Conservation (phyloP, 2,329 filamentous ascomycete genomes). For the Endocalyx cinctus region DNA sequence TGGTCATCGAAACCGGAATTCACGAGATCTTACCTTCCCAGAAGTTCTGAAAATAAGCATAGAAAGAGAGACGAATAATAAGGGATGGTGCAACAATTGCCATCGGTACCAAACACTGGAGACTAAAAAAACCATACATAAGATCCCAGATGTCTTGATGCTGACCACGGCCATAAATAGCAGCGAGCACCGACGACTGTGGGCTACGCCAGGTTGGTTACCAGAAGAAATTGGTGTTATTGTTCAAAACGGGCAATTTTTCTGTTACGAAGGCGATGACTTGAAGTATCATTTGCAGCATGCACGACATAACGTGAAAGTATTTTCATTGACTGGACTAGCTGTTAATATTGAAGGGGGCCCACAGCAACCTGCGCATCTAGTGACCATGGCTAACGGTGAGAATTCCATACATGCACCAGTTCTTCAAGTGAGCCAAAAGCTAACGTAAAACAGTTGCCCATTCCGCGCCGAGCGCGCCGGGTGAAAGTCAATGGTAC, state of each 20-base stretch:
- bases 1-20: slow-evolving; percentile 43
- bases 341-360: slow-evolving; percentile 86
- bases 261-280: slow-evolving; percentile 91
- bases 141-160: slow-evolving; percentile 79
- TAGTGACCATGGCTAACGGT: slow-evolving; percentile 89
- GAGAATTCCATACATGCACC: no score
- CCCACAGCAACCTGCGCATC: slow-evolving; percentile 80
- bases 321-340: slow-evolving; percentile 88
- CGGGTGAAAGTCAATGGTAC: slow-evolving; percentile 75
- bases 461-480: slow-evolving; percentile 57
- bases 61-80: slow-evolving; percentile 80
- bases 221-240: slow-evolving; percentile 93
- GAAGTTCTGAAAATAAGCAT: slow-evolving; percentile 90
- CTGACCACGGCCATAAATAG: slow-evolving; percentile 75
- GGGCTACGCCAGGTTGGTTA: slow-evolving; percentile 86
- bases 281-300: slow-evolving; percentile 74
- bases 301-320: slow-evolving; percentile 73
- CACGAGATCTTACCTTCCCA: slow-evolving; percentile 67
- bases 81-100: slow-evolving; percentile 91
- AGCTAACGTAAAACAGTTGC: no score
- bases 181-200: slow-evolving; percentile 71
- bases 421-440: no score
- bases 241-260: slow-evolving; percentile 85
- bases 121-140: slow-evolving; percentile 78
- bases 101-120: slow-evolving; percentile 84